Evolutionary conservation across 371 early-diverging fungal species (phyloP).

Genomic region (Saksenaea vasiformis): DNA sequence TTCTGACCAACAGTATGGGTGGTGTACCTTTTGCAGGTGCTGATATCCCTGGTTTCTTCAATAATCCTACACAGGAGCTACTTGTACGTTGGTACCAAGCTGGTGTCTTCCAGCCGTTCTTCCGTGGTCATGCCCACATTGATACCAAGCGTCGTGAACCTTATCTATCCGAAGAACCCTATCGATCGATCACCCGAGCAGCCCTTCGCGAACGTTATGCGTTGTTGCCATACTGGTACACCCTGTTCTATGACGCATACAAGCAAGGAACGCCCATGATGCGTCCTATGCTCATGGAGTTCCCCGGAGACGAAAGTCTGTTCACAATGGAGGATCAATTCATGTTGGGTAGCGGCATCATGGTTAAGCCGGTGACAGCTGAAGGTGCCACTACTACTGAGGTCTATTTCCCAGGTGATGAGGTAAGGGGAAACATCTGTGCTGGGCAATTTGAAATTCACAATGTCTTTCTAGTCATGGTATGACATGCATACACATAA

Average conservation of each 20-base stretch:
- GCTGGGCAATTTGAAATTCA: not conserved
- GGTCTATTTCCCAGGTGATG: slow-evolving; percentile 69
- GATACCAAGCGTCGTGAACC: slow-evolving; percentile 96
- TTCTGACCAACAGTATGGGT: slow-evolving; percentile 70
- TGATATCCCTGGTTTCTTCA: slow-evolving; percentile 94
- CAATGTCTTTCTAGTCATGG: slow-evolving; percentile 57
- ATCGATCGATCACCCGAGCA: slow-evolving; percentile 67
- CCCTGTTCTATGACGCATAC: slow-evolving; percentile 73
- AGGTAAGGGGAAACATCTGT: slow-evolving; percentile 24
- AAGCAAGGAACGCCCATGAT: slow-evolving; percentile 75
- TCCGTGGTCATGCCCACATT: slow-evolving; percentile 92
- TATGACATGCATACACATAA: slow-evolving; percentile 71
- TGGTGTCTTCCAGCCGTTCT: slow-evolving; percentile 91
- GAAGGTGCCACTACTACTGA: slow-evolving; percentile 55
- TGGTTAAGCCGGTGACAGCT: slow-evolving; percentile 75
- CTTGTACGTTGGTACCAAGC: slow-evolving; percentile 90
- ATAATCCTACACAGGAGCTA: slow-evolving; percentile 80
- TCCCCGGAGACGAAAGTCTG: slow-evolving; percentile 72
- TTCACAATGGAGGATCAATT: slow-evolving; percentile 83
- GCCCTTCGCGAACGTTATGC: slow-evolving; percentile 78
- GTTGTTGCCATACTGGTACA: slow-evolving; percentile 82
- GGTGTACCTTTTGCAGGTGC: slow-evolving; percentile 86
- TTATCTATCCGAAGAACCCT: slow-evolving; percentile 88
- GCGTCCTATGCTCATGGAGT: slow-evolving; percentile 83
- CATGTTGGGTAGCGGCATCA: slow-evolving; percentile 76